Evolutionary conservation across 768 basidiomycete species (phyloP).

Genomic region (Boletus patriciae): DNA sequence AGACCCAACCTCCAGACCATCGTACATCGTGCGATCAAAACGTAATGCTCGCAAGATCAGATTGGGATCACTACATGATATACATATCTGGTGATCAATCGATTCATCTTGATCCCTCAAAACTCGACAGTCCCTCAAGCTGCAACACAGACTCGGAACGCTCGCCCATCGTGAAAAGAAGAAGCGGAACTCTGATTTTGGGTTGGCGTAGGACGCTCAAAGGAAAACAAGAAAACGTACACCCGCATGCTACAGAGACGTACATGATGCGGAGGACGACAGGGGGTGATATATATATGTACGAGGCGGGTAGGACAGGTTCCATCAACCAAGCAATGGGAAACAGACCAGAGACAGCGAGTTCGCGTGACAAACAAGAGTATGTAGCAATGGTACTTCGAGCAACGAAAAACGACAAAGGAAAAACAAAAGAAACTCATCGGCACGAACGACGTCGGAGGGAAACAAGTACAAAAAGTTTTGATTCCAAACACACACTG

Average conservation of each 20-base stretch:
- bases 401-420: background rate
- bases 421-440: background rate
- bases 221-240: slow-evolving; percentile 23
- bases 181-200: no score
- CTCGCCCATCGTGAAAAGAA: no score
- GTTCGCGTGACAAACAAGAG: background rate
- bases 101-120: no score
- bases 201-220: background rate
- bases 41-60: no score
- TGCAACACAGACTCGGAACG: no score
- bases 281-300: background rate
- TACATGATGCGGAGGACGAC: slow-evolving; percentile 3
- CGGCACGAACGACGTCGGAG: background rate
- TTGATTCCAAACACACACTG: slow-evolving; percentile 14
- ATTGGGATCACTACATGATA: no score
- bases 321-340: background rate
- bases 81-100: no score
- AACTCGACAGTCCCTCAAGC: no score
- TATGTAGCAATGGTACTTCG: background rate
- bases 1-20: no score
- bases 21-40: no score
- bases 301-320: background rate
- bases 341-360: background rate
- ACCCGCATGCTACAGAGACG: slow-evolving; percentile 43
- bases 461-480: slow-evolving; percentile 8